Conservation (phyloP, 208 protist species). For the Crithidia bombi region DNA sequence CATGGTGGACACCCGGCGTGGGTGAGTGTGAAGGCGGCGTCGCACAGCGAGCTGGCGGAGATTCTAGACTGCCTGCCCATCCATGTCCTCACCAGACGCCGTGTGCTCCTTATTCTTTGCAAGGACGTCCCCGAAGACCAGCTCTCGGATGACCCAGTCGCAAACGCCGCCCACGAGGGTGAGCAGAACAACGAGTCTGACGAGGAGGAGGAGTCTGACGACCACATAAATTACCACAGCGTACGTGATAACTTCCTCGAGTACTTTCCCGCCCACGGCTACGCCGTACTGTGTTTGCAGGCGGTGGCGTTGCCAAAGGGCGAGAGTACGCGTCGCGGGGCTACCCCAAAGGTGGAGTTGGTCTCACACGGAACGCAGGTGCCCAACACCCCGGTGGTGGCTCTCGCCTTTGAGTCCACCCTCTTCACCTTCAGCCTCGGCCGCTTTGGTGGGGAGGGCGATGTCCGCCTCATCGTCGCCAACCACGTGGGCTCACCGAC, state of each 20-base stretch:
- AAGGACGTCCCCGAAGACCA: not conserved
- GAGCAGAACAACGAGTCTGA: not conserved
- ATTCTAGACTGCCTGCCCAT: conserved; percentile 52
- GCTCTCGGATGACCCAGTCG: not conserved
- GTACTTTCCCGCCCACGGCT: conserved; percentile 65
- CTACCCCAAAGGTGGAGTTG: conserved; percentile 1
- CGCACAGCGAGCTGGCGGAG: conserved; percentile 26
- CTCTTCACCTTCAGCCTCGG: conserved; percentile 39
- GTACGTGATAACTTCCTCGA: conserved; percentile 41
- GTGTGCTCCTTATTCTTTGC: conserved; percentile 20
- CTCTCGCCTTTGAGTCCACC: conserved; percentile 29
- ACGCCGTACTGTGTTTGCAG: conserved; percentile 45
- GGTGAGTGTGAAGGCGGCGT: conserved; percentile 39
- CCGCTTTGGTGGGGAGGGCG: conserved; percentile 43
- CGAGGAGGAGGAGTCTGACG: not conserved
- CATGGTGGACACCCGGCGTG: conserved; percentile 31
- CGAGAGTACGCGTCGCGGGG: conserved; percentile 8
- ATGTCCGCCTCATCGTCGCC: conserved; percentile 31
- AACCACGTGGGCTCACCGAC: conserved; percentile 7
- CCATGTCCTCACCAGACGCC: conserved; percentile 42
- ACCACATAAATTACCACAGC: not conserved
- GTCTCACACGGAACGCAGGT: conserved; percentile 1
- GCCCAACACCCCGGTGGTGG: conserved; percentile 24
- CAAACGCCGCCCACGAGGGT: not conserved
- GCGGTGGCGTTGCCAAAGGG: conserved; percentile 19